Evolutionary conservation across 2,329 filamentous ascomycete species (phyloP).

Genomic region (Ophiostoma sp.): DNA sequence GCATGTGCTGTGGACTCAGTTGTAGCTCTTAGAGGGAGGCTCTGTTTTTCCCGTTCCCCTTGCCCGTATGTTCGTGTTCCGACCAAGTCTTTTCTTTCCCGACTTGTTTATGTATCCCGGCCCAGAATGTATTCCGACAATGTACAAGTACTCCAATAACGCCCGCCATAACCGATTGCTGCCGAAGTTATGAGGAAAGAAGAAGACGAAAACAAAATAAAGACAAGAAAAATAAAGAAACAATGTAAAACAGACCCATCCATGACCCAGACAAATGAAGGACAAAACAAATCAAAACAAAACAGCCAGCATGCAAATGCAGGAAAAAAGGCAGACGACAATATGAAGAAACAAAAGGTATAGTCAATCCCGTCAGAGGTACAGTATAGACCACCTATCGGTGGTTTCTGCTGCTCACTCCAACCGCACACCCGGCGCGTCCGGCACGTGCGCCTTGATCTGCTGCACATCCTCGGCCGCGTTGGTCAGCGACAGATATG

Average conservation of each 20-base stretch:
- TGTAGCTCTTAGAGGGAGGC: not conserved
- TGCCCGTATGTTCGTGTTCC: not conserved
- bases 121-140: not conserved
- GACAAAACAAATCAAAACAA: not conserved
- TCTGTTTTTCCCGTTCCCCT: not conserved
- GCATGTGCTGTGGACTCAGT: not conserved
- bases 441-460: constrained; percentile 34
- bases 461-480: constrained; percentile 68
- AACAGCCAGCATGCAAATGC: not conserved
- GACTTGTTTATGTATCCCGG: not conserved
- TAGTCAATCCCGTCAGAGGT: too few species aligned
- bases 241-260: not conserved
- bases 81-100: not conserved
- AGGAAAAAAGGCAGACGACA: not conserved
- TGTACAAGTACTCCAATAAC: not conserved
- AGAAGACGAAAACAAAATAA: not conserved
- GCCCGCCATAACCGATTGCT: constrained; percentile 16
- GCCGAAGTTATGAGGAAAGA: not conserved
- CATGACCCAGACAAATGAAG: not conserved
- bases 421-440: constrained; percentile 42
- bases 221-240: not conserved
- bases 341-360: not conserved
- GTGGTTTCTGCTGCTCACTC: constrained; percentile 27
- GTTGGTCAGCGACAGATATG: constrained; percentile 91
- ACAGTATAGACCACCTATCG: not conserved